Evolutionary conservation across 2,329 filamentous ascomycete genomes (phyloP), one percentile per base, ranked within the genome.

Genomic region (Botrytis deweyae): DNA sequence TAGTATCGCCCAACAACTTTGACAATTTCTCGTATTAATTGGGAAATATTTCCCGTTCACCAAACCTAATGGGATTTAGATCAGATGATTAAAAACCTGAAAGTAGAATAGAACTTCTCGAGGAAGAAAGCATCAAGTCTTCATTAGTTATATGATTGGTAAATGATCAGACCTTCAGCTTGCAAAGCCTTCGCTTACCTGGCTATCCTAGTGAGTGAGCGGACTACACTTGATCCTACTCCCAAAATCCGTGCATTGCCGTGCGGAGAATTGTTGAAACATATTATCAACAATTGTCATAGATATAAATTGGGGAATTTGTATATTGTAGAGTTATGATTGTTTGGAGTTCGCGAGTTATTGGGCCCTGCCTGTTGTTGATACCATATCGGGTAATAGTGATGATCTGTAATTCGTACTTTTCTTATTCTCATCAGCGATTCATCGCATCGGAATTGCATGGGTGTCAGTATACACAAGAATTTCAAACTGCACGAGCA

Each of bases 141-240:
- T 3, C 14, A 46, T 66, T 7, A 6, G 6, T 33, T 7, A 52
- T 33, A 33, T 46, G 25, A 36, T 36, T 62, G 44, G 46, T 52
- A 46, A 10, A 64, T 65, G 70, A 66, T 65, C 46, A 72, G 70
- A 66, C 36, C 59, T 66, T 65, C 70, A 55, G 44, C 59, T 65
- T 65, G 22, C 52, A 40, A 70, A 61, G 55, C 18, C 29, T 40
- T 59, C 52, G 40, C 44, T 52, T 72, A 44, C 25, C 49, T n/a
- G 12, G 49, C 49, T n/a, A 16, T n/a, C 55, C 29, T 63, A 36
- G 55, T 46, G 29, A 22, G 20, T 71, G 58, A 52, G 69, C 69
- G 69, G 69, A 71, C 61, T 66, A 65, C 44, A 33, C 70, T 72
- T 55, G n/a, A 55, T 52, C 22, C 52, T 61, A 61, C 52, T 33